These are phyloP conservation scores for Hortiboletus rubellus DNA, from an alignment of 1,284 basidiomycete species.

Conservation along the genomic window DNA sequence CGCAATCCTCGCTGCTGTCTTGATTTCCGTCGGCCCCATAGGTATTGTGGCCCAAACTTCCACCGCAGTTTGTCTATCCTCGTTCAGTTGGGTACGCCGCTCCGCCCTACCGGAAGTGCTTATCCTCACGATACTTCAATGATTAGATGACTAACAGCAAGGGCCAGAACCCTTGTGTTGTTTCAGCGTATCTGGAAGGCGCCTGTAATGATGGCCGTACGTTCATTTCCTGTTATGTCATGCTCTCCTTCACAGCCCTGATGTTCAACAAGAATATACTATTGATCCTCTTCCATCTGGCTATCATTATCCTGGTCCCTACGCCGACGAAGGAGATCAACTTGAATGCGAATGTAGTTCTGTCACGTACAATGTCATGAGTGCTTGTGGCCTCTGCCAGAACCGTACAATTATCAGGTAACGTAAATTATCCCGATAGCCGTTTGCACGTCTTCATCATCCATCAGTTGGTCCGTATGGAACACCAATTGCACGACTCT, in stretches of 20 bases:
- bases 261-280: conserved; percentile 24
- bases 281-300: conserved; percentile 14
- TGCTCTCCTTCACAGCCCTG: conserved; percentile 1
- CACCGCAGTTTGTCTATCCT: conserved; percentile 17
- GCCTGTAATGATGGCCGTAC: conserved; percentile 34
- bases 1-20: conserved; percentile 15
- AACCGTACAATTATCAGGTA: conserved; percentile 21
- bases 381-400: conserved; percentile 39
- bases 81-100: conserved; percentile 29
- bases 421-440: not conserved
- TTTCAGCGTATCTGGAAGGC: conserved; percentile 35
- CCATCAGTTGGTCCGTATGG: conserved; percentile 34
- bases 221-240: conserved; percentile 8
- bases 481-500: conserved; percentile 23
- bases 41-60: conserved; percentile 23
- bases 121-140: not conserved
- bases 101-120: not conserved
- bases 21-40: conserved; percentile 17
- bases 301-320: conserved; percentile 28
- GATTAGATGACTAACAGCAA: conserved; percentile 35
- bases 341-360: conserved; percentile 36
- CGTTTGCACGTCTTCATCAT: not conserved
- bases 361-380: conserved; percentile 34
- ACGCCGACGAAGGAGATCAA: conserved; percentile 1
- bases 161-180: conserved; percentile 36